A percentile compares a stretch with the other conserved stretches of the same genome.
phyloP scores from a whole-genome alignment of 2,329 filamentous ascomycete species.

The Colletotrichum tropicicola region DNA sequence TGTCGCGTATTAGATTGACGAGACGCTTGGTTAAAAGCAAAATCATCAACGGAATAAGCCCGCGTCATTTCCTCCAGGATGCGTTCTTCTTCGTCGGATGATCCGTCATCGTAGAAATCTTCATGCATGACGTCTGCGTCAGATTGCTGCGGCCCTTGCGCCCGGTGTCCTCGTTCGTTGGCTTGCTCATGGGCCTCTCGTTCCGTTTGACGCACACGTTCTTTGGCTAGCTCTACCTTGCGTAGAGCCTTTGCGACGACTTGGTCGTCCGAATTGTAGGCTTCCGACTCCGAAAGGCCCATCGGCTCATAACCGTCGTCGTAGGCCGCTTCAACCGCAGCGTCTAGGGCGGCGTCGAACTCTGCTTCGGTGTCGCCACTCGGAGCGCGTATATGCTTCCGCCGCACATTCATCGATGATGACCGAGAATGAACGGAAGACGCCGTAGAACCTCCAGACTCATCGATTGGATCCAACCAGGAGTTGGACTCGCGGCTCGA shows the following conservation, averaged over 20 bases:
- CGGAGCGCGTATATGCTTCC: slow-evolving; percentile 73
- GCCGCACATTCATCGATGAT: slow-evolving; percentile 73
- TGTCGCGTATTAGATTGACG: slow-evolving; percentile 70
- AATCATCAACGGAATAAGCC: slow-evolving; percentile 84
- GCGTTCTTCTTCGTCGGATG: slow-evolving; percentile 77
- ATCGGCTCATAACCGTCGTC: slow-evolving; percentile 88
- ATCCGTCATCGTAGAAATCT: slow-evolving; percentile 71
- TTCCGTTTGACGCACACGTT: slow-evolving; percentile 78
- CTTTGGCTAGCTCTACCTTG: slow-evolving; percentile 79
- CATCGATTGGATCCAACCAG: slow-evolving; percentile 94
- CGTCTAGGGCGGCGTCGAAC: slow-evolving; percentile 93
- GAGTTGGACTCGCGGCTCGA: slow-evolving; percentile 84
- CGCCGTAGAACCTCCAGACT: slow-evolving; percentile 81
- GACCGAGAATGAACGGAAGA: slow-evolving; percentile 85
- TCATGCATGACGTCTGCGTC: slow-evolving; percentile 53
- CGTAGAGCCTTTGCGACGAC: slow-evolving; percentile 65
- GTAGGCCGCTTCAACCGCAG: slow-evolving; percentile 95
- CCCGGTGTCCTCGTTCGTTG: slow-evolving; percentile 1
- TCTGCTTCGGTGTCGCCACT: slow-evolving; percentile 85
- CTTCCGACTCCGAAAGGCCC: slow-evolving; percentile 47
- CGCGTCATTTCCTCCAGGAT: slow-evolving; percentile 88
- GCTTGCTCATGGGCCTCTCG: slow-evolving; percentile 68
- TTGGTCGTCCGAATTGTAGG: background rate
- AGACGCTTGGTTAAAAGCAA: slow-evolving; percentile 43
- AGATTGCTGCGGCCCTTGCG: slow-evolving; percentile 41